These are phyloP conservation scores for Crithidia acanthocephali DNA, from an alignment of 208 protist genomes.

Conservation along the genomic window DNA sequence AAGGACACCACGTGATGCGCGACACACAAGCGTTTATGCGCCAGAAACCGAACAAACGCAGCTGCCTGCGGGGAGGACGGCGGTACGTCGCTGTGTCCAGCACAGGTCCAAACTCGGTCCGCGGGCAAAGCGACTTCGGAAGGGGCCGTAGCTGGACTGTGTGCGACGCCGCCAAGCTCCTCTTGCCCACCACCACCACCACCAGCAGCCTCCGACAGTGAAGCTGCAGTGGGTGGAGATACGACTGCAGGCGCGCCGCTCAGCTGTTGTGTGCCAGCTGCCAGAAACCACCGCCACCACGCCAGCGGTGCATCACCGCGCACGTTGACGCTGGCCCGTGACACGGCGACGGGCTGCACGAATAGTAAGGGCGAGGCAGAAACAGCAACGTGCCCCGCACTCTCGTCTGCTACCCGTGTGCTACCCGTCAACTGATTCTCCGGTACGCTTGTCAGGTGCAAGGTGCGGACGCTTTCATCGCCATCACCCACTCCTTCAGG, in stretches of 20 bases:
- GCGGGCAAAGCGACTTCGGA: neutral
- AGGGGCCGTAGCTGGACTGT: no score
- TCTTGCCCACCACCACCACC: no score
- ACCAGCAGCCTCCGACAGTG: no score
- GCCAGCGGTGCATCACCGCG: constrained; percentile 32
- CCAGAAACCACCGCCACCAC: constrained; percentile 34
- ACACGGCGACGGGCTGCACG: neutral
- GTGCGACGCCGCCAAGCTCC: neutral
- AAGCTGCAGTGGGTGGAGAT: no score
- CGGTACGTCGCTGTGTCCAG: neutral
- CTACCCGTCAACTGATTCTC: neutral
- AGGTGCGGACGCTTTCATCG: neutral
- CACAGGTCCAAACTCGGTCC: constrained; percentile 9
- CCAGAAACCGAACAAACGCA: constrained; percentile 7
- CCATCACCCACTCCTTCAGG: neutral
- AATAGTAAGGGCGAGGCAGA: neutral
- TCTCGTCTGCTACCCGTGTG: neutral
- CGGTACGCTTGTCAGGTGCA: neutral
- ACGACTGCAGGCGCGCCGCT: neutral
- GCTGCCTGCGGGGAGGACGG: neutral
- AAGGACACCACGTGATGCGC: constrained; percentile 20
- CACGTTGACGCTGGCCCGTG: constrained; percentile 30
- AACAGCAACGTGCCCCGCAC: neutral
- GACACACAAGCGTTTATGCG: neutral
- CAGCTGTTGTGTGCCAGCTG: neutral